Base-by-base conservation (phyloP, 257 asterid species). In the Rehmannia glutinosa region DNA sequence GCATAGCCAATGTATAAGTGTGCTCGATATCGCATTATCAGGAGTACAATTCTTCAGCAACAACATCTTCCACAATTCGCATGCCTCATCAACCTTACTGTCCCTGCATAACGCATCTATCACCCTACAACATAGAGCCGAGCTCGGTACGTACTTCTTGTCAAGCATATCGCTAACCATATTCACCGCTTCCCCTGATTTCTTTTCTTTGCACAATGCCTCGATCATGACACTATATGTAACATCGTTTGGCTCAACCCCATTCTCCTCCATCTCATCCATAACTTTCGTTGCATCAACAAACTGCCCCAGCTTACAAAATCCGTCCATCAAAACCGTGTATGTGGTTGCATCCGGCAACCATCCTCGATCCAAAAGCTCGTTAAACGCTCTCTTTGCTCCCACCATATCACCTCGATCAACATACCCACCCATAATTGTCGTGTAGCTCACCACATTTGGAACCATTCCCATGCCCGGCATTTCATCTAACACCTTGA, bases 211-310 rank as follows among this genome's bases (percentile, higher is more conserved):
- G 74, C 98, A 93, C 69, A 90, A 74, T 33, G 96, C 95, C 84
- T 86, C 98, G 28, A 88, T 83, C 90, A 88, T 84, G 25, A 90
- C 95, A 64, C 81, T 68, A 58, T 87, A 93, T 3, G 98, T 93
- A 42, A 90, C 86, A 25, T 90, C 98, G 66, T 93, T 90, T 0
- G 97, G 97, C 71, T 80, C 79, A 39, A 93, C 89, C 51, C 94
- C 86, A 57, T 80, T 86, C 62, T 78, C 96, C 77, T 79, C 92
- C 98, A 90, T 93, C 77, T 86, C 97, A 75, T 93, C 99, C 99
- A 90, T 90, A 68, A 93, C 82, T 73, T 78, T 90, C 4, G 90
- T 77, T 15, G 99, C 99, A 62, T 82, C 83, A 51, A 81, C 83
- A 60, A 93, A 80, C 20, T 25, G 57, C 16, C 97, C 96, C 53